phyloP scores from a whole-genome alignment of 495 filamentous ascomycete genomes.

The Aspergillus mulundensis region DNA sequence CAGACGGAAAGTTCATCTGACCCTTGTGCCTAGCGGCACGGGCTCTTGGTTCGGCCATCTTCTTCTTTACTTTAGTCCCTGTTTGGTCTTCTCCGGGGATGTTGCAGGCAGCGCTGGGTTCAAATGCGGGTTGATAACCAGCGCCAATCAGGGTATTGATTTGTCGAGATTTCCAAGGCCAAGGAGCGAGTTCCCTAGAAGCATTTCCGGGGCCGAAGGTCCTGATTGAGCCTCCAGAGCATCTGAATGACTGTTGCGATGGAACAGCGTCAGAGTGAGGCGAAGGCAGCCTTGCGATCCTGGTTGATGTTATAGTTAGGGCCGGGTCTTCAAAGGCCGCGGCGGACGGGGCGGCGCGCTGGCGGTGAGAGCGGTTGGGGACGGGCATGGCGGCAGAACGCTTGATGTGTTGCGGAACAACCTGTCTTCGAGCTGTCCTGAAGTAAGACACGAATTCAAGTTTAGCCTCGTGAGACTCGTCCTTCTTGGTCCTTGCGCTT shows the following conservation, averaged over 20 bases:
- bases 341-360: not conserved
- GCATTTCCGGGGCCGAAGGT: constrained; percentile 15
- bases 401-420: not conserved
- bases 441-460: not conserved
- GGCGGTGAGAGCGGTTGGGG: constrained; percentile 14
- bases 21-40: constrained; percentile 79
- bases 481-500: not conserved
- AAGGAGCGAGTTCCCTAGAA: constrained; percentile 12
- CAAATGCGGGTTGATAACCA: constrained; percentile 27
- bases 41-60: constrained; percentile 66
- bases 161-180: constrained; percentile 17
- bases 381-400: constrained; percentile 20
- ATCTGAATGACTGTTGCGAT: not conserved
- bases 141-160: constrained; percentile 24
- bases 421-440: not conserved
- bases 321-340: not conserved
- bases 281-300: not conserved
- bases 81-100: not conserved
- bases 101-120: constrained; percentile 3
- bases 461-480: not conserved
- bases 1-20: constrained; percentile 81
- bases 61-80: not conserved
- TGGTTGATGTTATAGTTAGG: not conserved
- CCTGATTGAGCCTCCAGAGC: not conserved
- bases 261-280: constrained; percentile 2